Conservation (phyloP, 129 eudicot genomes). For the Smallanthus sonchifolius region DNA sequence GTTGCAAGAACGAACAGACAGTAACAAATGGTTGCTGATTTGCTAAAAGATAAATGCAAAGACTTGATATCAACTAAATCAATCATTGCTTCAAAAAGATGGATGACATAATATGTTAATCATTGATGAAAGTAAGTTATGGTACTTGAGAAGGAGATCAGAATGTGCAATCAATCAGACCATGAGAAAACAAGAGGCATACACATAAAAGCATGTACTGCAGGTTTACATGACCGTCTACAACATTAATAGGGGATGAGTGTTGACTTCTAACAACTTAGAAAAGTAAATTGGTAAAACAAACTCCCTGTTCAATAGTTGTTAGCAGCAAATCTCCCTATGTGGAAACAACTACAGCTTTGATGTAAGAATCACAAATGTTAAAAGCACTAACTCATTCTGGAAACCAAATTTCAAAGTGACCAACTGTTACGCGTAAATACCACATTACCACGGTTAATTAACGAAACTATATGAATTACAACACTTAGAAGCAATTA, state of each 20-base stretch:
- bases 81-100: too few relatives aligned
- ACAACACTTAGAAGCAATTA: neutral
- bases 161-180: neutral
- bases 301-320: neutral
- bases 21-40: neutral
- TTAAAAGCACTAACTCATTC: neutral
- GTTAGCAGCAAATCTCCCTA: neutral
- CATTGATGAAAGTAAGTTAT: neutral
- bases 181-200: neutral
- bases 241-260: constrained; percentile 3
- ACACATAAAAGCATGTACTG: constrained; percentile 14
- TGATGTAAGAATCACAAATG: neutral
- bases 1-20: neutral
- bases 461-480: neutral
- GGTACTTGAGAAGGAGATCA: neutral
- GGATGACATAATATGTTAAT: neutral
- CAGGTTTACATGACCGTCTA: constrained; percentile 7
- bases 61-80: neutral
- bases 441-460: too few relatives aligned
- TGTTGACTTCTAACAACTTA: neutral
- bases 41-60: neutral
- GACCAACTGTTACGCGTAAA: neutral
- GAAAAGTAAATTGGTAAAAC: neutral
- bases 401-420: neutral
- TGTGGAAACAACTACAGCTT: neutral